Base-by-base conservation (phyloP, 139 green algal species). In the Picochlorum sp. region DNA sequence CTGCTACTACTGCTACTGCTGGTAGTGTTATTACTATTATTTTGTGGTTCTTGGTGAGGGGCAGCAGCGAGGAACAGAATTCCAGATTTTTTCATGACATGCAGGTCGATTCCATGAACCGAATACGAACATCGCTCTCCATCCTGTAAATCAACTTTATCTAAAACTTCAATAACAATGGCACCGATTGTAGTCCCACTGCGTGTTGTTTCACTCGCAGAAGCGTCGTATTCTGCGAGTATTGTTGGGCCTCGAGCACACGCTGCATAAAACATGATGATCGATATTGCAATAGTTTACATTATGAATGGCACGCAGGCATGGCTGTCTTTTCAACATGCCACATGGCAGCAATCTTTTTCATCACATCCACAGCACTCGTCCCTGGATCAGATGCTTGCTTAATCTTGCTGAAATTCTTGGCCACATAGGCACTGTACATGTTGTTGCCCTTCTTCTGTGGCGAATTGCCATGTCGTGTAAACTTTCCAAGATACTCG, bases 21-120 rank as follows among this genome's bases (percentile, higher is more conserved):
- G n/a, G 34, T 10, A 2, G 34, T 13, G n/a, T n/a, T n/a, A 13
- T 57, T 10, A 26, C 10, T 23, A 10, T 5, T 14, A 9, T 6
- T 70, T 20, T 51, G 47, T 20, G 15, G 2, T 54, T 18, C 47
- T 13, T 10, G 47, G 8, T 41, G 34, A 41, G 34, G 9, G 16
- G 47, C 47, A 24, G 47, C 47, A 54, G 10, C 11, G 16, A 54
- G 65, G 74, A 83, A 97, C 13, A 81, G 88, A 44, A 97, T 57
- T 4, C 86, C 91, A 31, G 83, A 72, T 3, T 61, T 24, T 0
- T 83, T 62, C 24, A 97, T 66, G 3, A 95, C 62, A 65, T 97
- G 91, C 68, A 96, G 95, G 62, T 96, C 78, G 77, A 96, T 81
- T 4, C 77, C 72, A 37, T 94, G 86, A 2, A 69, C 34, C 45